Evolutionary conservation across 106 monocot genomes (phyloP).

Genomic region (Triglochin maritima): DNA sequence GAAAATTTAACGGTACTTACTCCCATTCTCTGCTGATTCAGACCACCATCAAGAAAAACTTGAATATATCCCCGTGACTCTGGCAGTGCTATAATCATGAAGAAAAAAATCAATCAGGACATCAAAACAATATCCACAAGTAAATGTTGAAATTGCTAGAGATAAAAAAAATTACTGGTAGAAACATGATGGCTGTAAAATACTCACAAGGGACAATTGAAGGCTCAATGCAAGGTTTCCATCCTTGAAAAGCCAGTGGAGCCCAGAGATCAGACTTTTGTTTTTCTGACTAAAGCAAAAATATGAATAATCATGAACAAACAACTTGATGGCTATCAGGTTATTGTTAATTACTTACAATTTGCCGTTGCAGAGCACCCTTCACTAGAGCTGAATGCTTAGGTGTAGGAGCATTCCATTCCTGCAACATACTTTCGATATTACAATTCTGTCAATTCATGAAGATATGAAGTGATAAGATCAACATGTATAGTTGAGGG

Average conservation of each 20-base stretch:
- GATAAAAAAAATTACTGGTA: background rate
- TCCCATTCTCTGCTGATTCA: conserved; percentile 98
- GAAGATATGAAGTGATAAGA: no score
- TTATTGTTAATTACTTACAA: conserved; percentile 29
- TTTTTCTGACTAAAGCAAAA: conserved; percentile 31
- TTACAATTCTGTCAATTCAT: no score
- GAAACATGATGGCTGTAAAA: background rate
- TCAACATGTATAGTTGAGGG: no score
- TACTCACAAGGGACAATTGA: conserved; percentile 28
- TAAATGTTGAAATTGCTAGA: background rate
- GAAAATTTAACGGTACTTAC: conserved; percentile 15
- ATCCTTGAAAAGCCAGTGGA: conserved; percentile 57
- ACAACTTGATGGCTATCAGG: background rate
- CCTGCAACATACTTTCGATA: conserved; percentile 26
- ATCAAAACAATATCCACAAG: no score
- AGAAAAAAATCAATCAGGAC: background rate
- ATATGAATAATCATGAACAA: background rate
- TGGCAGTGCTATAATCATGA: conserved; percentile 18
- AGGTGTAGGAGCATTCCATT: conserved; percentile 88
- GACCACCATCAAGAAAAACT: conserved; percentile 92
- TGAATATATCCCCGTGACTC: conserved; percentile 55
- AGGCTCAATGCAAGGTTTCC: conserved; percentile 50
- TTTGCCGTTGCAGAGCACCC: conserved; percentile 40
- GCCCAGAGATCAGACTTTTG: conserved; percentile 54
- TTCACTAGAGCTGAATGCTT: conserved; percentile 54